These are phyloP conservation scores for Citeromyces siamensis DNA, from an alignment of 1,139 yeast genomes.

Conservation along the genomic window DNA sequence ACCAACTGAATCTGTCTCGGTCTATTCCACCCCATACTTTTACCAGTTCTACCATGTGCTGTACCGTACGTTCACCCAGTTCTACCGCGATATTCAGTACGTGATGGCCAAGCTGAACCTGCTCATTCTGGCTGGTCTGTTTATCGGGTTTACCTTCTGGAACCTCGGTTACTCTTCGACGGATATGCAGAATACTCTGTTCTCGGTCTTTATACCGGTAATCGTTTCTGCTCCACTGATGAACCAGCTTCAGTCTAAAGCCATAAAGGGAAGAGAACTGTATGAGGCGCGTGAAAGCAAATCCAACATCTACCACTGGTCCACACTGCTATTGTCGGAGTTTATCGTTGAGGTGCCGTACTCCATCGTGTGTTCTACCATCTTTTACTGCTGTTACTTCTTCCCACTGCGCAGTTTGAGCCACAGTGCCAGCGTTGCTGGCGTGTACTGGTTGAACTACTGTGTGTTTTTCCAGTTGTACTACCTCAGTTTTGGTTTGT, in stretches of 20 bases:
- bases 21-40: constrained; percentile 22
- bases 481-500: constrained; percentile 39
- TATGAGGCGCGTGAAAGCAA: constrained; percentile 53
- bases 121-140: constrained; percentile 28
- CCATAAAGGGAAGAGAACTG: constrained; percentile 40
- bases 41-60: constrained; percentile 29
- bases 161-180: constrained; percentile 32
- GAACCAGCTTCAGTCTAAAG: constrained; percentile 46
- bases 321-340: constrained; percentile 38
- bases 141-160: constrained; percentile 44
- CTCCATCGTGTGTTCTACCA: constrained; percentile 34
- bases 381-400: constrained; percentile 41
- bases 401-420: constrained; percentile 35
- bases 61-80: constrained; percentile 28
- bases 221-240: constrained; percentile 39
- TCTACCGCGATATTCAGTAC: constrained; percentile 39
- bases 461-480: constrained; percentile 43
- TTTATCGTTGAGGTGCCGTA: constrained; percentile 43
- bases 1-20: not conserved
- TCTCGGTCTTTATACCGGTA: constrained; percentile 36
- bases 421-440: constrained; percentile 35
- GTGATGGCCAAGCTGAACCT: constrained; percentile 31
- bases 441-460: constrained; percentile 39
- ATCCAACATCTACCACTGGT: constrained; percentile 59
- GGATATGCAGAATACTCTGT: constrained; percentile 40